Evolutionary conservation across 768 basidiomycete species (phyloP).

Genomic region (Cytidiella melzeri): DNA sequence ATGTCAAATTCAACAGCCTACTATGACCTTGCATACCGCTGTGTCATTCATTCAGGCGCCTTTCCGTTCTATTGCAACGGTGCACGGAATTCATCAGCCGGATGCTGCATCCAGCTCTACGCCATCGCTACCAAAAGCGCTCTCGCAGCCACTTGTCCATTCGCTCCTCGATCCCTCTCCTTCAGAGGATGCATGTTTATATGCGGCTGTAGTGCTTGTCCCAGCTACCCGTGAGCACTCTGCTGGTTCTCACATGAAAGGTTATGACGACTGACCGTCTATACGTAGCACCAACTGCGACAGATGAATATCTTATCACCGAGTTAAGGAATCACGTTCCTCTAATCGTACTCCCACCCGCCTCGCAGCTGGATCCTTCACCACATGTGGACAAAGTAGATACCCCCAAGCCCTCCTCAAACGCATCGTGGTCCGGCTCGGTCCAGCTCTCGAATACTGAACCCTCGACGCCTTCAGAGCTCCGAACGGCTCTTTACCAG

Average conservation of each 20-base stretch:
- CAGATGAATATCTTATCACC: constrained; percentile 6
- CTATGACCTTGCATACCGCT: too few species aligned
- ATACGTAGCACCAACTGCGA: constrained; percentile 35
- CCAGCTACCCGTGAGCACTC: constrained; percentile 40
- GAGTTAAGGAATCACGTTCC: constrained; percentile 7
- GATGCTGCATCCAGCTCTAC: too few species aligned
- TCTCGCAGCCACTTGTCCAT: too few species aligned
- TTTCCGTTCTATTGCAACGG: too few species aligned
- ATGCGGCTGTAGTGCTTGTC: constrained; percentile 54
- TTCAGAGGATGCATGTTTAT: too few species aligned
- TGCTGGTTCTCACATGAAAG: not conserved
- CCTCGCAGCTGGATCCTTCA: constrained; percentile 3
- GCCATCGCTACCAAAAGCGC: too few species aligned
- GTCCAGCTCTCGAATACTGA: constrained; percentile 2
- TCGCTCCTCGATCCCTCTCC: too few species aligned
- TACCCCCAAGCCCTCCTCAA: constrained; percentile 1
- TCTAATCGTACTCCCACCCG: constrained; percentile 10
- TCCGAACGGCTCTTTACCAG: constrained; percentile 10
- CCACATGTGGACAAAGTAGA: not conserved
- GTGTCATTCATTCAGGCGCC: too few species aligned
- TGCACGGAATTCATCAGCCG: too few species aligned
- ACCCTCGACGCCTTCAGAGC: not conserved
- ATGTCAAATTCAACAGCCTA: too few species aligned
- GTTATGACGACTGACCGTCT: not conserved
- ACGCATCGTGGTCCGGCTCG: not conserved